phyloP scores from a whole-genome alignment of 2,329 filamentous ascomycete species.

The Cladophialophora bantiana region DNA sequence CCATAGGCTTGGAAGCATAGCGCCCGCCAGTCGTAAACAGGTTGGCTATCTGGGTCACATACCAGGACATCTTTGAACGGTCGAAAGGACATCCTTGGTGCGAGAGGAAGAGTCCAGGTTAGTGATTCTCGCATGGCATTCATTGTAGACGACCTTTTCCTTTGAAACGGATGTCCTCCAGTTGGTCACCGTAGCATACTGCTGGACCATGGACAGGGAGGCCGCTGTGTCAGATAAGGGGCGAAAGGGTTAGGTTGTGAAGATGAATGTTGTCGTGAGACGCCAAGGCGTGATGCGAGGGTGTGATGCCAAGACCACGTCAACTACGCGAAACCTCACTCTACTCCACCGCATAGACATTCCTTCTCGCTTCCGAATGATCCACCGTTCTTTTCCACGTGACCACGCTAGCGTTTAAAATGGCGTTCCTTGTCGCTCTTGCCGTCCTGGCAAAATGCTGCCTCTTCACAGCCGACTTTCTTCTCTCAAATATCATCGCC shows the following conservation, averaged over 20 bases:
- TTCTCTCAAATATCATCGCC: not conserved
- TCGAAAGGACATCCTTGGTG: not conserved
- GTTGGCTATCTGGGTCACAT: not conserved
- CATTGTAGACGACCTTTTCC: not conserved
- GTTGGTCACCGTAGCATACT: not conserved
- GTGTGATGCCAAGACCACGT: not conserved
- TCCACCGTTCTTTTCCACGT: slow-evolving; percentile 15
- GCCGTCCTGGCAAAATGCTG: not conserved
- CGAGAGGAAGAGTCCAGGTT: not conserved
- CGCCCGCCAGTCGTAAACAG: not conserved
- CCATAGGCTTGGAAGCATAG: not conserved
- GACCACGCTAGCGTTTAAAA: slow-evolving; percentile 10
- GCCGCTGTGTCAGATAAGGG: not conserved
- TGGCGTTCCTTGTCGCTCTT: slow-evolving; percentile 1
- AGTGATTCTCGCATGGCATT: not conserved
- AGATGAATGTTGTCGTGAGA: not conserved
- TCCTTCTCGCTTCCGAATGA: not conserved
- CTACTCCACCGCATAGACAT: not conserved
- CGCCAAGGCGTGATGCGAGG: too few species aligned
- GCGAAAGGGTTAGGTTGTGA: not conserved
- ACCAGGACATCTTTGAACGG: not conserved
- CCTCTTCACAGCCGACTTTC: not conserved
- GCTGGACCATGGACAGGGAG: not conserved
- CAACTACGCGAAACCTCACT: not conserved
- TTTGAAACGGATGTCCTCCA: not conserved